A percentile compares a stretch with the other conserved stretches of the same genome.
Conservation (phyloP, 2,329 filamentous ascomycete species). For the Fusarium annulatum region DNA sequence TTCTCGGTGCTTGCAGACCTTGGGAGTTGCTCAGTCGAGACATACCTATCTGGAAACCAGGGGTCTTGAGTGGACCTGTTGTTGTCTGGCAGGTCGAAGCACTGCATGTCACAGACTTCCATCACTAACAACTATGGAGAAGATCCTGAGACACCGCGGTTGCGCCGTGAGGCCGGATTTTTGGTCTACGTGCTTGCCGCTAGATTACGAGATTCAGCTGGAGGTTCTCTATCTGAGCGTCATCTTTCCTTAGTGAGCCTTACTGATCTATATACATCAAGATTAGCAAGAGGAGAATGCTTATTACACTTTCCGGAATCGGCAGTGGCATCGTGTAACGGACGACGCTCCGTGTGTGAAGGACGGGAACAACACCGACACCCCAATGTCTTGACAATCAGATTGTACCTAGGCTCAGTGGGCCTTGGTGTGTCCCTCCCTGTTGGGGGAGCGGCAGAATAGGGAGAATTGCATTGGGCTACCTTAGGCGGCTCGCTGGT, state of each 20-base stretch:
- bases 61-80: slow-evolving; percentile 23
- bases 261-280: not conserved
- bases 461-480: not conserved
- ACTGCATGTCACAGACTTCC: slow-evolving; percentile 25
- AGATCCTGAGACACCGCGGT: slow-evolving; percentile 36
- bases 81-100: slow-evolving; percentile 26
- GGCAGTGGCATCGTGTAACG: slow-evolving; percentile 19
- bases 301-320: not conserved
- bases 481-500: not conserved
- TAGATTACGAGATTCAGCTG: slow-evolving; percentile 1
- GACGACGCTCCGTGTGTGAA: slow-evolving; percentile 32
- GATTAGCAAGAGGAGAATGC: not conserved
- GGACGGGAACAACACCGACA: slow-evolving; percentile 42
- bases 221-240: not conserved
- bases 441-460: slow-evolving; percentile 32
- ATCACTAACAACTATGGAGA: slow-evolving; percentile 29
- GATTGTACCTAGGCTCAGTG: slow-evolving; percentile 25
- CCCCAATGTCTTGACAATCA: slow-evolving; percentile 34
- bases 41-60: slow-evolving; percentile 15
- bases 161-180: slow-evolving; percentile 30
- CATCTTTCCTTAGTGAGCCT: slow-evolving; percentile 1
- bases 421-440: slow-evolving; percentile 39
- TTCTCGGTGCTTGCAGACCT: slow-evolving; percentile 13
- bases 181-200: slow-evolving; percentile 24
- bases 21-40: slow-evolving; percentile 33